Evolutionary conservation across 371 early-diverging fungal genomes (phyloP).

Genomic region (Circinella umbellata): DNA sequence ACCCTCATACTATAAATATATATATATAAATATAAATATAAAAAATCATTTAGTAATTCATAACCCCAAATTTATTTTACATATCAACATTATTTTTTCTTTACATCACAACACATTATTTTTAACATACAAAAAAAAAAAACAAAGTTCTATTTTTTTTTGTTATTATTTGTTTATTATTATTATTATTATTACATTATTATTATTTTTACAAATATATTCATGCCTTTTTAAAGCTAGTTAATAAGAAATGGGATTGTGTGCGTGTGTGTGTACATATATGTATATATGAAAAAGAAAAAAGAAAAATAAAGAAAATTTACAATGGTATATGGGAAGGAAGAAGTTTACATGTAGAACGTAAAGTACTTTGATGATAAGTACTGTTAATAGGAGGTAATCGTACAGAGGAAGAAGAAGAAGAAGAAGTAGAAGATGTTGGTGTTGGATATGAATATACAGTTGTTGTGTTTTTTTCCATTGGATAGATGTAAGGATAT

Average conservation of each 20-base stretch:
- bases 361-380: constrained; percentile 8
- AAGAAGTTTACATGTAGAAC: constrained; percentile 18
- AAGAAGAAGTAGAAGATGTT: not conserved
- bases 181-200: constrained; percentile 1
- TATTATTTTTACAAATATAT: not conserved
- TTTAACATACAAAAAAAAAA: too few species aligned
- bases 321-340: constrained; percentile 17
- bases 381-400: constrained; percentile 2
- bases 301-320: not conserved
- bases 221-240: too few species aligned
- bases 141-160: too few species aligned
- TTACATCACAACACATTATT: too few species aligned
- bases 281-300: constrained; percentile 1
- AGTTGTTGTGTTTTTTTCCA: not conserved
- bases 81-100: too few species aligned
- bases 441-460: not conserved
- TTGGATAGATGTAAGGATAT: constrained; percentile 1
- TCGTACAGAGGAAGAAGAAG: constrained; percentile 9
- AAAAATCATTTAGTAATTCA: too few species aligned
- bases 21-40: too few species aligned
- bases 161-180: not conserved
- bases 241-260: not conserved
- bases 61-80: too few species aligned
- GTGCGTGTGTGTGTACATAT: not conserved
- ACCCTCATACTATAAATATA: too few species aligned